These are phyloP conservation scores for Pleodorina starrii DNA, from an alignment of 139 green algal species.

Conservation along the genomic window DNA sequence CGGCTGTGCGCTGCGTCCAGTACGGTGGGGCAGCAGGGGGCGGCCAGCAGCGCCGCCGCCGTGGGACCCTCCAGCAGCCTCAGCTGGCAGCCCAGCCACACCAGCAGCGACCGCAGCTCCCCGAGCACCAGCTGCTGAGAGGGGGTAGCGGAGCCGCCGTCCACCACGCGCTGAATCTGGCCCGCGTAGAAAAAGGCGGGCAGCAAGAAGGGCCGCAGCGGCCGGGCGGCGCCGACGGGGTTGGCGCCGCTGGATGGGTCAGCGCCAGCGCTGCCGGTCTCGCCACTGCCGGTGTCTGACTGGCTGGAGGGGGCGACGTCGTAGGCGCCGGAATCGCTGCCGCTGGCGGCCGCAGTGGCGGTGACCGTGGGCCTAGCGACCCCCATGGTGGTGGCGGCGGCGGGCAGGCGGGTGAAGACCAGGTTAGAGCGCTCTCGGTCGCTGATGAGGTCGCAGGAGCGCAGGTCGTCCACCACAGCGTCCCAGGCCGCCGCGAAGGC, in stretches of 20 bases:
- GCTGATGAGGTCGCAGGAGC: conserved; percentile 49
- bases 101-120: conserved; percentile 44
- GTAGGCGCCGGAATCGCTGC: not conserved
- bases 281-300: no score
- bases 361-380: conserved; percentile 5
- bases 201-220: conserved; percentile 54
- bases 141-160: conserved; percentile 31
- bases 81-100: conserved; percentile 50
- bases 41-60: conserved; percentile 26
- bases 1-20: not conserved
- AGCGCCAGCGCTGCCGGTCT: no score
- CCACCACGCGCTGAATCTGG: conserved; percentile 53
- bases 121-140: conserved; percentile 43
- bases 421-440: conserved; percentile 56
- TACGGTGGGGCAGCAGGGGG: not conserved
- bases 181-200: conserved; percentile 58
- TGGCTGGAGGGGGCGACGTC: not conserved
- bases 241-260: no score
- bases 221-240: not conserved
- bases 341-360: not conserved
- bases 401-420: conserved; percentile 48
- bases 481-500: conserved; percentile 55
- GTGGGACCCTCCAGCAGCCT: conserved; percentile 4
- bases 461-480: conserved; percentile 58
- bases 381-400: conserved; percentile 16